Conservation (phyloP, 176 grass and related monocot genomes). For the bread wheat (Triticum aestivum) region DNA sequence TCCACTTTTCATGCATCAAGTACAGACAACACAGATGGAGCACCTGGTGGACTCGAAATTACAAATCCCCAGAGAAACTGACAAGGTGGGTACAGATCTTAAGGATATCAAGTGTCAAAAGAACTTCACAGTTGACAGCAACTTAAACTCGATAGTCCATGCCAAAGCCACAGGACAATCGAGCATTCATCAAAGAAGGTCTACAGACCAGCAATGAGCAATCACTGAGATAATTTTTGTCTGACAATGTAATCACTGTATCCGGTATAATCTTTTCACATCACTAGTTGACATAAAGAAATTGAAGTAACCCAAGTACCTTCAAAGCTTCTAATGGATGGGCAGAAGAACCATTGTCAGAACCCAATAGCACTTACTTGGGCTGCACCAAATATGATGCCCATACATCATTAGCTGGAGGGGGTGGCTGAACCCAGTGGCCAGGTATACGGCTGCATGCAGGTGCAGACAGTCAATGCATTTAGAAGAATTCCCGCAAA, state of each 20-base stretch:
- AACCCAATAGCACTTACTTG: slow-evolving; percentile 43
- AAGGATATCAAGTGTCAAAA: background rate
- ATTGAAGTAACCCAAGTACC: slow-evolving; percentile 8
- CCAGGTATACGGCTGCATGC: slow-evolving; percentile 73
- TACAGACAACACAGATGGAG: background rate
- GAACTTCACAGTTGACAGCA: background rate
- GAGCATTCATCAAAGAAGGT: slow-evolving; percentile 2
- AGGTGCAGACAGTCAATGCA: slow-evolving; percentile 25
- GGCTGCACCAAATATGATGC: slow-evolving; percentile 73
- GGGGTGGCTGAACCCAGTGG: slow-evolving; percentile 79
- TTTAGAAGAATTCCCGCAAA: background rate
- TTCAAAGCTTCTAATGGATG: slow-evolving; percentile 10
- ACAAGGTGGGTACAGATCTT: background rate
- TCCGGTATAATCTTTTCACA: background rate
- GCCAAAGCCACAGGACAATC: background rate
- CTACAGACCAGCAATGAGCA: slow-evolving; percentile 7
- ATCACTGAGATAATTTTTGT: background rate
- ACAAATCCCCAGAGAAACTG: background rate
- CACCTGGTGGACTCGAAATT: background rate
- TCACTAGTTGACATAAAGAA: slow-evolving; percentile 2
- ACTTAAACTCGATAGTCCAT: background rate
- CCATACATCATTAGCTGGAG: slow-evolving; percentile 82
- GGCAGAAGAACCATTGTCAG: slow-evolving; percentile 22
- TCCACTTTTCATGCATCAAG: background rate
- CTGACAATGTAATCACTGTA: background rate